Evolutionary conservation across 805 yeast genomes (phyloP).

Genomic region (Candida nonsorbophila): DNA sequence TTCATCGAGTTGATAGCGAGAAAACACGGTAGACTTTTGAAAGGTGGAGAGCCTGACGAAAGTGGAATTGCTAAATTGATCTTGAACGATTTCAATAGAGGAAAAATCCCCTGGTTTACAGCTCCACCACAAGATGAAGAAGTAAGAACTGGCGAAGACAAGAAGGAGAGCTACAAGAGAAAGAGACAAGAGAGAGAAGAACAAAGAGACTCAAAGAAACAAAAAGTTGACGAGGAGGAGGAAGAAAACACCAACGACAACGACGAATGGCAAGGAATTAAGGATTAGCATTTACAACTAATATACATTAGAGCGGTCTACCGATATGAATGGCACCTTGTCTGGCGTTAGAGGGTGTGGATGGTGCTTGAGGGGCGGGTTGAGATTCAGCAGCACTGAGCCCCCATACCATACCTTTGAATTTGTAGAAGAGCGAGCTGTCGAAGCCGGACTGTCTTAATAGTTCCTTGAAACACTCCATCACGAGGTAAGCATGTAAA

Average conservation of each 20-base stretch:
- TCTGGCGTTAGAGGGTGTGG: constrained; percentile 17
- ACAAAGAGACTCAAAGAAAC: no score
- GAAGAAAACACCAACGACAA: constrained; percentile 10
- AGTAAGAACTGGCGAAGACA: constrained; percentile 52
- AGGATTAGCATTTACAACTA: constrained; percentile 11
- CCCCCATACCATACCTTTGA: constrained; percentile 52
- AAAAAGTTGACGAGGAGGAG: constrained; percentile 20
- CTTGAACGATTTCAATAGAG: constrained; percentile 92
- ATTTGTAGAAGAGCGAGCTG: constrained; percentile 21
- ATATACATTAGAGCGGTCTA: constrained; percentile 15
- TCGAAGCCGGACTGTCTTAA: constrained; percentile 21
- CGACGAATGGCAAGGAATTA: constrained; percentile 22
- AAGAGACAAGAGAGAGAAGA: constrained; percentile 47
- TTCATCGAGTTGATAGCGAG: constrained; percentile 88
- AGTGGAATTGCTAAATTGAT: constrained; percentile 86
- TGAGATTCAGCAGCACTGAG: constrained; percentile 18
- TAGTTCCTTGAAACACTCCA: constrained; percentile 61
- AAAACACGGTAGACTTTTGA: constrained; percentile 85
- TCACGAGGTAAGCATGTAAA: constrained; percentile 59
- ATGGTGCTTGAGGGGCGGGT: constrained; percentile 11
- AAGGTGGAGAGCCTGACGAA: constrained; percentile 98
- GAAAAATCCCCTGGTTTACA: constrained; percentile 96
- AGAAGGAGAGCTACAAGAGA: constrained; percentile 48
- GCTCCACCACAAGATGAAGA: constrained; percentile 80
- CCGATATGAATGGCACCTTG: constrained; percentile 25